phyloP scores from a whole-genome alignment of 192 early-diverging fungal species.

The Spizellomyces punctatus region DNA sequence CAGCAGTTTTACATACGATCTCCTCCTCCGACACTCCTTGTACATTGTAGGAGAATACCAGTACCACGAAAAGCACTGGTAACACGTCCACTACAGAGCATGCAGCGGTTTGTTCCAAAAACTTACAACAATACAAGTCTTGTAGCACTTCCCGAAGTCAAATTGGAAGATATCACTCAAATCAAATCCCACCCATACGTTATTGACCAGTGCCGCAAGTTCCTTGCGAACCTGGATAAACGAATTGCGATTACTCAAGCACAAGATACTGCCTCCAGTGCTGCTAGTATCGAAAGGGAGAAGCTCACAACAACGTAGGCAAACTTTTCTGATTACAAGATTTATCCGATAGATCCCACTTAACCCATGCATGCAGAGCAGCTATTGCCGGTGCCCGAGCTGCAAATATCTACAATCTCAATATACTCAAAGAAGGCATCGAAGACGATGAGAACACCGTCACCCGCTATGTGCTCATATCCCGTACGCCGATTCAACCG shows the following conservation, averaged over 20 bases:
- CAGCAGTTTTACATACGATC: constrained; percentile 25
- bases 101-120: background rate
- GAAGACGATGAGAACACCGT: constrained; percentile 31
- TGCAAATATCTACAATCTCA: constrained; percentile 32
- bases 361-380: constrained; percentile 13
- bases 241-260: constrained; percentile 21
- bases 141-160: constrained; percentile 28
- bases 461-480: constrained; percentile 38
- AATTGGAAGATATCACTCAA: constrained; percentile 29
- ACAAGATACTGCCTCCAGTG: constrained; percentile 32
- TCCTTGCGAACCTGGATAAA: constrained; percentile 8
- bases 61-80: constrained; percentile 37
- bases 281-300: constrained; percentile 16
- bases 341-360: background rate
- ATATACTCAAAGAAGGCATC: constrained; percentile 22
- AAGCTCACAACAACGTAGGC: constrained; percentile 8
- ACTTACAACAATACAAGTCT: constrained; percentile 9
- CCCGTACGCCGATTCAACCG: constrained; percentile 23
- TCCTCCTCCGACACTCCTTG: constrained; percentile 28
- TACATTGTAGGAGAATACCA: constrained; percentile 39
- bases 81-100: background rate
- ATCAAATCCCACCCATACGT: constrained; percentile 39
- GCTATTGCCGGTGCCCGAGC: constrained; percentile 32
- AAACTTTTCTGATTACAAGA: background rate
- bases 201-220: constrained; percentile 42